phyloP scores from a whole-genome alignment of 495 filamentous ascomycete genomes.

The Stereocaulon alpinum region DNA sequence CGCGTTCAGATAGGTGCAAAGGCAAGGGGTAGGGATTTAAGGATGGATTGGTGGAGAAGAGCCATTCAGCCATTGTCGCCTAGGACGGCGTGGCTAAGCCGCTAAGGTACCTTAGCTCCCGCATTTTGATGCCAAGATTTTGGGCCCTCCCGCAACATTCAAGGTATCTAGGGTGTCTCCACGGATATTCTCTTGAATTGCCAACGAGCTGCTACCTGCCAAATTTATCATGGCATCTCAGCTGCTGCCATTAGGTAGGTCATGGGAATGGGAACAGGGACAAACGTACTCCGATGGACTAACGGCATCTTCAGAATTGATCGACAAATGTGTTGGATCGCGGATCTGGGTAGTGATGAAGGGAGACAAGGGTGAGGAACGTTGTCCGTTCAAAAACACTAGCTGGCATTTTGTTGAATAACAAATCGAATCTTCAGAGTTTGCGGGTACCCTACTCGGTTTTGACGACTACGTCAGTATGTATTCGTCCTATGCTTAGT shows the following conservation, averaged over 20 bases:
- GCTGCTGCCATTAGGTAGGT: constrained; percentile 17
- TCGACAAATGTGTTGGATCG: constrained; percentile 97
- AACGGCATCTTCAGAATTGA: constrained; percentile 57
- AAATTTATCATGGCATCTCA: constrained; percentile 8
- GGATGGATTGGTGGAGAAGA: background rate
- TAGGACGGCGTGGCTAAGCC: background rate
- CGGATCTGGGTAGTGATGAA: constrained; percentile 99
- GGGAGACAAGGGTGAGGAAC: constrained; percentile 75
- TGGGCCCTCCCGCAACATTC: background rate
- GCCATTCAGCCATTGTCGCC: background rate
- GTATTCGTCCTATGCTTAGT: constrained; percentile 34
- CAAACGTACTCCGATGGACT: background rate
- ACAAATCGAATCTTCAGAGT: constrained; percentile 49
- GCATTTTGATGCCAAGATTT: background rate
- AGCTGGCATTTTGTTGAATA: background rate
- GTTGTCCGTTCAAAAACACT: background rate
- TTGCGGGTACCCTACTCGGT: constrained; percentile 82
- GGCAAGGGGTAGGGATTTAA: background rate
- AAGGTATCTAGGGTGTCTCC: too few species aligned
- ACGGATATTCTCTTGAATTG: too few species aligned
- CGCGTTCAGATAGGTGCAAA: background rate
- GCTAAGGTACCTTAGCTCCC: background rate
- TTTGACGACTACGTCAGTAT: constrained; percentile 99
- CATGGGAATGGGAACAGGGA: background rate
- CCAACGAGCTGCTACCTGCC: background rate